These are phyloP conservation scores for Beta vulgaris DNA, from an alignment of 148 eudicot species.

Conservation along the genomic window DNA sequence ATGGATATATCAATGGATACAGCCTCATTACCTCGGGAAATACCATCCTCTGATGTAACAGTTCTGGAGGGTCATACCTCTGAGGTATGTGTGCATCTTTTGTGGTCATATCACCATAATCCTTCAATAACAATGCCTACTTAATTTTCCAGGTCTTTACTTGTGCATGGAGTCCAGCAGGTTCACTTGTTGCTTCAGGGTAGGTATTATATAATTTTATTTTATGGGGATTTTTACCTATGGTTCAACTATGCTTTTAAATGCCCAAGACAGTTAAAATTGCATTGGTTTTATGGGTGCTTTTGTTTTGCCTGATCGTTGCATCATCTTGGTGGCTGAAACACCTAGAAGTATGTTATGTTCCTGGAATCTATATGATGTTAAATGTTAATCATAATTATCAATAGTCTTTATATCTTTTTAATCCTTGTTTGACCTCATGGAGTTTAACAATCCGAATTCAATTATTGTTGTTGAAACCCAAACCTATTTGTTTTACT, in stretches of 20 bases:
- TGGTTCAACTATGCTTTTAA: not conserved
- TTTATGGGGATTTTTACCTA: not conserved
- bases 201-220: slow-evolving; percentile 28
- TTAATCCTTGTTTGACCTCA: too few relatives aligned
- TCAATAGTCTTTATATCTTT: too few relatives aligned
- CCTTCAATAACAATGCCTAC: not conserved
- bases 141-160: slow-evolving; percentile 50
- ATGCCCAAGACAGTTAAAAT: not conserved
- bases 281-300: not conserved
- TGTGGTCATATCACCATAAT: not conserved
- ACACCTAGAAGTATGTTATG: too few relatives aligned
- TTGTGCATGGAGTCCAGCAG: slow-evolving; percentile 69
- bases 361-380: too few relatives aligned
- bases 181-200: slow-evolving; percentile 73
- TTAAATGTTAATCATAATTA: too few relatives aligned
- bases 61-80: slow-evolving; percentile 58
- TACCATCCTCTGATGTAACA: slow-evolving; percentile 45
- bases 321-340: too few relatives aligned
- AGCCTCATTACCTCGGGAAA: slow-evolving; percentile 30
- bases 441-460: too few relatives aligned
- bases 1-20: slow-evolving; percentile 42
- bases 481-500: too few relatives aligned
- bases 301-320: too few relatives aligned
- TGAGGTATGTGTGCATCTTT: slow-evolving; percentile 40
- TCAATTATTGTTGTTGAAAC: too few relatives aligned